Conservation (phyloP, 2,329 filamentous ascomycete genomes). For the Neoarthrinium moseri region DNA sequence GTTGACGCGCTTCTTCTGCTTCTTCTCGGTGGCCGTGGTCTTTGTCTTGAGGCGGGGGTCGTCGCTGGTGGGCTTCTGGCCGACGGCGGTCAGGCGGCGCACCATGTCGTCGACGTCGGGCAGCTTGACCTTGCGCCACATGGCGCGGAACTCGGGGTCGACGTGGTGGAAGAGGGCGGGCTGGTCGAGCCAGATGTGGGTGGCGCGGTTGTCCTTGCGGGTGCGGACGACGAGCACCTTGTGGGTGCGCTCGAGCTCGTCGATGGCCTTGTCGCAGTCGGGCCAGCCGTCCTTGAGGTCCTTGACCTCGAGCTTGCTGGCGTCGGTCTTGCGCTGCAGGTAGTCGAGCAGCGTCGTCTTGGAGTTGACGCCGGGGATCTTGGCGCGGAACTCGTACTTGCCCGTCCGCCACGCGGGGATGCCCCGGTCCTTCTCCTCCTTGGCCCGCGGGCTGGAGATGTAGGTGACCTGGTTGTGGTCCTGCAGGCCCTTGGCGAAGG, state of each 20-base stretch:
- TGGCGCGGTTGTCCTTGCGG: conserved; percentile 86
- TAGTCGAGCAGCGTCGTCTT: conserved; percentile 75
- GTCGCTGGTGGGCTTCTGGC: conserved; percentile 81
- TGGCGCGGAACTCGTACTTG: conserved; percentile 79
- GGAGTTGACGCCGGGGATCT: conserved; percentile 75
- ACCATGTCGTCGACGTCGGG: conserved; percentile 72
- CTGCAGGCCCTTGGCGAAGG: conserved; percentile 67
- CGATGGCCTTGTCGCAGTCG: conserved; percentile 75
- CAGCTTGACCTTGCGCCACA: conserved; percentile 80
- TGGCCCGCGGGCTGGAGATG: conserved; percentile 56
- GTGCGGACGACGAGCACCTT: conserved; percentile 83
- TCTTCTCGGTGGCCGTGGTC: conserved; percentile 62
- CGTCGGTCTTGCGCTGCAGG: conserved; percentile 78
- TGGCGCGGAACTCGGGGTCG: conserved; percentile 77
- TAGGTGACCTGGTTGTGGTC: conserved; percentile 60
- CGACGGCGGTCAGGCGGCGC: conserved; percentile 71
- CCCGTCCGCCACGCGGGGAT: conserved; percentile 66
- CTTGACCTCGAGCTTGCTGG: conserved; percentile 78
- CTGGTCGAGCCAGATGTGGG: conserved; percentile 88
- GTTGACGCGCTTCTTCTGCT: conserved; percentile 66
- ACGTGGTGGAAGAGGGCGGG: conserved; percentile 72
- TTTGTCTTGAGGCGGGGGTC: conserved; percentile 65
- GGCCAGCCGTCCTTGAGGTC: conserved; percentile 97
- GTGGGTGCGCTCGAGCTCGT: conserved; percentile 73
- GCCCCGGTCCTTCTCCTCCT: conserved; percentile 53